phyloP scores from a whole-genome alignment of 2,329 filamentous ascomycete genomes.

The Penicillium crustosum region DNA sequence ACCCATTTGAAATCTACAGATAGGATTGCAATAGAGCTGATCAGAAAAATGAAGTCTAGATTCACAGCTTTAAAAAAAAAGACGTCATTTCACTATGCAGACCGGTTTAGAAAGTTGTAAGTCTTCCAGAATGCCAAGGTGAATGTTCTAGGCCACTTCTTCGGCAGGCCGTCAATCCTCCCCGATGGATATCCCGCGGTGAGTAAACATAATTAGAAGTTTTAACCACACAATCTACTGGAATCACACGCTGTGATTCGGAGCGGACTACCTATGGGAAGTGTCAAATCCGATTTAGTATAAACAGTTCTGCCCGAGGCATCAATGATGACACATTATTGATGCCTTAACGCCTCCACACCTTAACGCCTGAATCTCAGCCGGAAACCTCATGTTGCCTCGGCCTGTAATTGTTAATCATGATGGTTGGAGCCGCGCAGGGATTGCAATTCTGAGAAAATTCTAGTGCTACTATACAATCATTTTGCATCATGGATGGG shows the following conservation, averaged over 20 bases:
- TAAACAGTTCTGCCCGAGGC: not conserved
- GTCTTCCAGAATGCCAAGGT: slow-evolving; percentile 7
- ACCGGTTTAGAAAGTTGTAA: not conserved
- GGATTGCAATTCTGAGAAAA: not conserved
- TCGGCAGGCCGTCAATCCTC: not conserved
- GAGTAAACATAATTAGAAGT: not conserved
- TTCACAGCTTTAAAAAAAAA: not conserved
- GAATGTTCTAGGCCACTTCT: not conserved
- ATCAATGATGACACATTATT: not conserved
- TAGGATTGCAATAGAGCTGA: fast-evolving
- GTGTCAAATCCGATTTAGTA: not conserved
- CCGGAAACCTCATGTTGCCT: not conserved
- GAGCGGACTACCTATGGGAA: not conserved
- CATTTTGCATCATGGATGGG: not conserved
- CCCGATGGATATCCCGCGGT: not conserved
- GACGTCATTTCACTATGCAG: not conserved
- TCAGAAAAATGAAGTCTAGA: not conserved
- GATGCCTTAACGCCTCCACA: not conserved
- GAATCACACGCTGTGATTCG: not conserved
- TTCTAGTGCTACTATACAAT: not conserved
- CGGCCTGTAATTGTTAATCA: not conserved
- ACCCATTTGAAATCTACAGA: not conserved
- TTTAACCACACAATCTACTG: not conserved
- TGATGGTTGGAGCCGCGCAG: not conserved
- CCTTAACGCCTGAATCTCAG: not conserved